Base-by-base conservation (phyloP, 192 early-diverging fungal genomes). In the Coemansia sp. region DNA sequence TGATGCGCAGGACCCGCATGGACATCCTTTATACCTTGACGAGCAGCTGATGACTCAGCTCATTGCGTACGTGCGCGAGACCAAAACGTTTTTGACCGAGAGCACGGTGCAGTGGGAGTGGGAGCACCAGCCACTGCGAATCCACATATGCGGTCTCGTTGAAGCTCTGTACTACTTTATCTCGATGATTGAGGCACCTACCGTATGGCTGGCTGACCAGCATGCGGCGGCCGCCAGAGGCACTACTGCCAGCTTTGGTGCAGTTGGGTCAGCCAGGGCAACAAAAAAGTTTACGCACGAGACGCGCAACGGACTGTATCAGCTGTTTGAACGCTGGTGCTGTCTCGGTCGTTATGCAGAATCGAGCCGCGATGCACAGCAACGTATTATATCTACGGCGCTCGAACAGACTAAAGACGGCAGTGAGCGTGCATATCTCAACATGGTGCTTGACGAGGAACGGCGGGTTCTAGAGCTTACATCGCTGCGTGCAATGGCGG, bases 321-420 rank as follows among this genome's bases (percentile, higher is more conserved):
- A 81, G 53, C 73, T 95, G 45, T 90, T 95, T 80, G 93, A 95
- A 70, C 81, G 87, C 19, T 99, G 96, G 96, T 92, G 93, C 71
- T 88, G 95, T 9, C 83, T 91, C 64, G 94, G 95, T 2, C 67
- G 73, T 22, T 79, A 80, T 43, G 69, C 84, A 0, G 79, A 72
- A 0, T 37, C 59, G 12, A 81, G 83, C 17, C 72, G 83, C 0
- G 87, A 93, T 9, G 55, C 81, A 0, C 88, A 95, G 51, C 80
- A 73, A 7, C 80, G 81, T 24, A 85, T 92, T 84, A 87, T 93
- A 53, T 55, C 60, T 0, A 57, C 65, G 46, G 84, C 84, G 6
- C 58, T 94, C 50, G 92, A 93, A 14, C 71, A 83, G 53, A 76
- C 84, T 60, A 89, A 81, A 75, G 91, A 94, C 66, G 54, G 75